phyloP scores from a whole-genome alignment of 2,329 filamentous ascomycete species.

The Apiospora arundinis region DNA sequence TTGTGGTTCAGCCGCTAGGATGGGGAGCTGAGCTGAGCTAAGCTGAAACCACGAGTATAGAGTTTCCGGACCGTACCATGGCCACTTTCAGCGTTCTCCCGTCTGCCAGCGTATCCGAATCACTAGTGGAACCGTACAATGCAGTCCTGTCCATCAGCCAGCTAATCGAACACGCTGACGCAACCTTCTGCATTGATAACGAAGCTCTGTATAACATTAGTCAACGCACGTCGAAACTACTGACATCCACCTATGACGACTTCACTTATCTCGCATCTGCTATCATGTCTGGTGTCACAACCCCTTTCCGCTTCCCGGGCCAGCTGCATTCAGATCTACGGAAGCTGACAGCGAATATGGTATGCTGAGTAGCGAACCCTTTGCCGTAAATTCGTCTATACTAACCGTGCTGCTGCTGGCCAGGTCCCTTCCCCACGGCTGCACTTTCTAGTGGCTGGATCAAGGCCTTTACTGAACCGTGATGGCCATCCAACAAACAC shows the following conservation, averaged over 20 bases:
- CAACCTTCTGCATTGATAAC: slow-evolving; percentile 99
- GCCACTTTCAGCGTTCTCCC: slow-evolving; percentile 98
- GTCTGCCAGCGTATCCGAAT: slow-evolving; percentile 99
- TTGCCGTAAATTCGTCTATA: background rate
- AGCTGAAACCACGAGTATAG: background rate
- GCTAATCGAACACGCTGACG: slow-evolving; percentile 99
- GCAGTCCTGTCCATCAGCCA: slow-evolving; percentile 98
- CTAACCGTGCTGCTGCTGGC: background rate
- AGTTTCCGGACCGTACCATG: slow-evolving; percentile 99
- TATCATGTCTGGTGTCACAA: slow-evolving; percentile 99
- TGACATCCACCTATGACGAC: slow-evolving; percentile 91
- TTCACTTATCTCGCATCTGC: slow-evolving; percentile 99
- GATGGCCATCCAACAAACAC: slow-evolving; percentile 94
- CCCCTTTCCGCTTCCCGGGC: slow-evolving; percentile 97
- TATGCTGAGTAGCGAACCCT: slow-evolving; percentile 47
- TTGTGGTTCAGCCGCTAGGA: too few relatives aligned
- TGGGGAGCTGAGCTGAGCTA: too few relatives aligned
- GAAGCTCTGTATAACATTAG: slow-evolving; percentile 99
- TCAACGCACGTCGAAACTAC: slow-evolving; percentile 98
- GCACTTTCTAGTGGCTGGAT: slow-evolving; percentile 99
- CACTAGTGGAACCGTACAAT: slow-evolving; percentile 99
- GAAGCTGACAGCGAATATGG: slow-evolving; percentile 99
- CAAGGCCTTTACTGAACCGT: slow-evolving; percentile 94
- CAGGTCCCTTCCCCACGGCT: slow-evolving; percentile 89
- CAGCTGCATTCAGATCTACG: slow-evolving; percentile 99